Percentiles rank a stretch among this genome's conserved stretches.
Evolutionary conservation across 306 rosid species (phyloP).

Genomic region (Vigna reflexopilosa): DNA sequence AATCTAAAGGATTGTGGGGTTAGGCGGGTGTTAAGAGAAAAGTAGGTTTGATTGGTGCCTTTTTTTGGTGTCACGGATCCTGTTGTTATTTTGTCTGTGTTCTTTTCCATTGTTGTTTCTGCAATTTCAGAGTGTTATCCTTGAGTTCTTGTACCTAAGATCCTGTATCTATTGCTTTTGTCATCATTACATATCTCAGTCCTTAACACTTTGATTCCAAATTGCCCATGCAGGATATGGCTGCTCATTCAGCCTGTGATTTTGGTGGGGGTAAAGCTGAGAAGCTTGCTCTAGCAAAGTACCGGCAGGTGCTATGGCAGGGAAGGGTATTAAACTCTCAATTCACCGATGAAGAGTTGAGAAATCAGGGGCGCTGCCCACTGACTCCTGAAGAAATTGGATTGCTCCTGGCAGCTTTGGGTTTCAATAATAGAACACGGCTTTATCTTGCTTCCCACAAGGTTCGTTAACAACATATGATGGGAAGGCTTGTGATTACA

Average conservation of each 20-base stretch:
- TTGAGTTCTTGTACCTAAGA: neutral
- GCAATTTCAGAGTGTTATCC: neutral
- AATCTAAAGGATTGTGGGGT: neutral
- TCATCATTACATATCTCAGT: neutral
- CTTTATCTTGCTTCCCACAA: slow-evolving; percentile 98
- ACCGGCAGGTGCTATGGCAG: slow-evolving; percentile 91
- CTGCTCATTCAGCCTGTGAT: slow-evolving; percentile 99
- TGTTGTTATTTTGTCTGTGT: neutral
- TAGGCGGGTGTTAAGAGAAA: neutral
- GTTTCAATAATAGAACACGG: slow-evolving; percentile 87
- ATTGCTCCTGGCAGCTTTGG: slow-evolving; percentile 89
- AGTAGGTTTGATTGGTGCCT: neutral
- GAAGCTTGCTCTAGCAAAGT: slow-evolving; percentile 88
- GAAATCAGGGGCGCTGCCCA: slow-evolving; percentile 98
- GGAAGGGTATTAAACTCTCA: slow-evolving; percentile 95
- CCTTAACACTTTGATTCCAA: slow-evolving; percentile 11
- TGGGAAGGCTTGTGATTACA: slow-evolving; percentile 21
- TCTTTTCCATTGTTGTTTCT: neutral
- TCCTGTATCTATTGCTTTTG: neutral
- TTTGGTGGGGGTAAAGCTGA: slow-evolving; percentile 99
- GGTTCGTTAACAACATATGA: slow-evolving; percentile 56
- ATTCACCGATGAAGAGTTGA: slow-evolving; percentile 89
- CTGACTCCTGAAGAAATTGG: slow-evolving; percentile 98
- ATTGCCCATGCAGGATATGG: slow-evolving; percentile 82
- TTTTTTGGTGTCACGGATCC: neutral